Conservation (phyloP, 352 stramenopile species). For the Phytophthora sp. region DNA sequence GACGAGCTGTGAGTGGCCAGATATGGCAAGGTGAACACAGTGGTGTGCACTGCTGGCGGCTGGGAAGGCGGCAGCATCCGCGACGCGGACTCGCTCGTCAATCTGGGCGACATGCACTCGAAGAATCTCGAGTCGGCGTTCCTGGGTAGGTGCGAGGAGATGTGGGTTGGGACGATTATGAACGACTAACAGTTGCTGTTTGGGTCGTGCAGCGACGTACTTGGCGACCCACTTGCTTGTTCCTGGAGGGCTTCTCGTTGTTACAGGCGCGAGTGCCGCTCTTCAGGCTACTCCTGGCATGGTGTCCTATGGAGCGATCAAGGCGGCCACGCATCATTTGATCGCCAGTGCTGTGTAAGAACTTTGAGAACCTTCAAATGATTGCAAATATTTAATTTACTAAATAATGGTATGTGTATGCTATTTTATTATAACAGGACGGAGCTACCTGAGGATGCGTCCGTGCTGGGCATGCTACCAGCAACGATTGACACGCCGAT, state of each 20-base stretch:
- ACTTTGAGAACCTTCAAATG: no score
- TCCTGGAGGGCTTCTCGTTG: conserved; percentile 73
- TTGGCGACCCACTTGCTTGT: conserved; percentile 73
- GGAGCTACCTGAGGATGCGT: conserved; percentile 57
- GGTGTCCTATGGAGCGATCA: conserved; percentile 90
- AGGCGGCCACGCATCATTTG: conserved; percentile 90
- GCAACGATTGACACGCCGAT: conserved; percentile 89
- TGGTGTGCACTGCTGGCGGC: conserved; percentile 82
- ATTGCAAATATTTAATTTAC: no score
- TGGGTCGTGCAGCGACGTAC: conserved; percentile 64
- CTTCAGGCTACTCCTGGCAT: conserved; percentile 81
- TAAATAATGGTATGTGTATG: no score
- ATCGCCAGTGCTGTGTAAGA: conserved; percentile 83
- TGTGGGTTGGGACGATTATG: neutral
- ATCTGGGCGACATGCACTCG: conserved; percentile 70
- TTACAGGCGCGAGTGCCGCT: conserved; percentile 85
- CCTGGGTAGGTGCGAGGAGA: conserved; percentile 44
- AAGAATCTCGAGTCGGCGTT: conserved; percentile 87
- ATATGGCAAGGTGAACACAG: conserved; percentile 69
- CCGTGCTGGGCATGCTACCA: conserved; percentile 74
- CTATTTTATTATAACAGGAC: conserved; percentile 37
- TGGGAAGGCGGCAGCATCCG: conserved; percentile 83
- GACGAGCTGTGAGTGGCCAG: conserved; percentile 16
- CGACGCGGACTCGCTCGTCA: conserved; percentile 62
- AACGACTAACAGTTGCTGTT: conserved; percentile 7